Evolutionary conservation across 805 yeast genomes (phyloP), one percentile per base, ranked within the genome.

Genomic region (Candida maesae): DNA sequence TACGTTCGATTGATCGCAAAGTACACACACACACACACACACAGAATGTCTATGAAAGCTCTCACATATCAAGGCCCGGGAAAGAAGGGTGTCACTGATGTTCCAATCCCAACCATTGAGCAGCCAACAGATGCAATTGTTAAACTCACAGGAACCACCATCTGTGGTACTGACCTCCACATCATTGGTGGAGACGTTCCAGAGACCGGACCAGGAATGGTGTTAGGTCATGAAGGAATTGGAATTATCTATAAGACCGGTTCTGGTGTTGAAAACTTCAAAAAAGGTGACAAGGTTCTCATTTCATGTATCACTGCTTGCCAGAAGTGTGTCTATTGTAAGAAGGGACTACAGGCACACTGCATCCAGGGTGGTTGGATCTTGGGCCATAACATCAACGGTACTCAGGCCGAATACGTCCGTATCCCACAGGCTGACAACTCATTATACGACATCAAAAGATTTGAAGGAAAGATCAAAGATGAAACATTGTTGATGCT

Each of bases 291-390:
- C 55, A 69, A 65, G 41, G 82, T 78, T 29, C 68, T 79, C 48
- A 79, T 76, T 44, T 80, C 86, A 1, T 83, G 87, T 56, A 73
- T 81, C 52, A 79, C 84, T 9, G 66, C 82, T 10, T 76, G 86
- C 58, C 76, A 76, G 38, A 56, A 67, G 15, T 80, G 84, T 56
- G 73, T 68, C 41, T 81, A 81, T 61, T 73, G 78, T 51, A 59
- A 61, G 45, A 73, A 65, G 51, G 65, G 74, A 50, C 65, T 79
- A 45, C 82, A 81, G 59, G 73, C 82, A 7, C 83, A 78, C 58
- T 78, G 83, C 71, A 55, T 57, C 15, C 70, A 71, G 35, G 79
- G 79, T 41, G 77, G 77, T 15, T 73, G 78, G 78, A 57, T 66
- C 24, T 53, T 73, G 30, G 78, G 78, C 28, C 79, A 78, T 47